These are phyloP conservation scores for Debaryomyces sp. DNA, from an alignment of 1,139 yeast species.

Conservation along the genomic window DNA sequence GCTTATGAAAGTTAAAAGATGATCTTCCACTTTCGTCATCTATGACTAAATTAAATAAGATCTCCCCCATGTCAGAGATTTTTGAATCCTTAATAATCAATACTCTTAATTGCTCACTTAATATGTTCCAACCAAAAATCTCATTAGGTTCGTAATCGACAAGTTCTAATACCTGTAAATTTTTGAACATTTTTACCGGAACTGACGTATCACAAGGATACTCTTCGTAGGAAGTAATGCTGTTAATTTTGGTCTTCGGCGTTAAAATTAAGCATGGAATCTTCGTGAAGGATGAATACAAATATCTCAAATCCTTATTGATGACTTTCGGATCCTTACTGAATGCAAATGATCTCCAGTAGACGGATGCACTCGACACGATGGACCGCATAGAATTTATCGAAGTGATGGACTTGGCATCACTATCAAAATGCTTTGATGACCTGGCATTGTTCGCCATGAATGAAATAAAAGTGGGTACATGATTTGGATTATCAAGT, in stretches of 20 bases:
- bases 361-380: constrained; percentile 47
- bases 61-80: constrained; percentile 53
- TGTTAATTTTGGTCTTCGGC: constrained; percentile 58
- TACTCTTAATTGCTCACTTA: constrained; percentile 59
- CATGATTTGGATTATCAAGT: constrained; percentile 59
- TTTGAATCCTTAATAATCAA: constrained; percentile 55
- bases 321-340: constrained; percentile 47
- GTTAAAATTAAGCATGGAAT: constrained; percentile 64
- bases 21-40: constrained; percentile 57
- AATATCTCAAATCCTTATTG: constrained; percentile 54
- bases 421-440: constrained; percentile 53
- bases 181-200: constrained; percentile 61
- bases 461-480: constrained; percentile 56
- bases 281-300: constrained; percentile 65
- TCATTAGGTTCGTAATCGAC: constrained; percentile 65
- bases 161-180: constrained; percentile 62
- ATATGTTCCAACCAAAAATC: constrained; percentile 63
- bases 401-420: constrained; percentile 62
- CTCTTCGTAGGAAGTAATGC: constrained; percentile 65
- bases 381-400: constrained; percentile 65
- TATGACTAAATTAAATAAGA: constrained; percentile 51
- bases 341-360: constrained; percentile 43
- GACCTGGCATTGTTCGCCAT: constrained; percentile 52
- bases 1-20: constrained; percentile 25
- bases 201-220: constrained; percentile 73